Base-by-base conservation (phyloP, 495 filamentous ascomycete genomes). In the Aspergillus incahuasiensis region DNA sequence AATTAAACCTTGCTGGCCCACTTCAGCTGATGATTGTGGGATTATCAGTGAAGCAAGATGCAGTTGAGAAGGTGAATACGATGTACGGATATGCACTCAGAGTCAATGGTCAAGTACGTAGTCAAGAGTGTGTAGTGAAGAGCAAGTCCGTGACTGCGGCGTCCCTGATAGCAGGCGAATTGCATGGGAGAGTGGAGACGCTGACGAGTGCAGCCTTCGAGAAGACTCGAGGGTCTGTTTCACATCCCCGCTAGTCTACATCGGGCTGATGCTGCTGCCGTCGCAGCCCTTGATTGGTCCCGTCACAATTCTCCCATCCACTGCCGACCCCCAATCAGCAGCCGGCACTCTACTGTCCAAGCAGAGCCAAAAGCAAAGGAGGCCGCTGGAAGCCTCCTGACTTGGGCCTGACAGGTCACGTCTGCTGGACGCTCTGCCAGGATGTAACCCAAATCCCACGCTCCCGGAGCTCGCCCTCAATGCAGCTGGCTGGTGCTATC, bases 131-230 rank as follows among this genome's bases (percentile, higher is more conserved):
- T n/a, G n/a, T n/a, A n/a, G n/a, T n/a, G 25, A 8, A 28, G 25
- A 28, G 25, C 25, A 28, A 28, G 25, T 28, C 25, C 8, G 25
- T 28, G 25, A 28, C 25, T 28, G 25, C 25, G 25, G 8, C n/a
- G n/a, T 28, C 8, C 25, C 25, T 28, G 25, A 28, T 28, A 28
- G n/a, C n/a, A 28, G 25, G 3, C 8, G 25, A 28, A 28, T 8
- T 28, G 3, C 25, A 28, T 4, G 25, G 3, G 3, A 21, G 19
- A 16, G 48, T 50, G 48, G 48, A 46, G 48, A 46, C 20, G 61
- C 56, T 63, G 57, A 63, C 61, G 61, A 63, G 51, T 55, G 44
- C 53, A 55, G 51, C 41, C 61, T 63, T 63, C 61, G 43, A 34
- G 61, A 63, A 63, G 61, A 51, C 20, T 54, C 46, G 46, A 59